A percentile compares a stretch with the other conserved stretches of the same genome.
These are phyloP conservation scores for Chenopodium berlandieri DNA, from an alignment of 148 eudicot species.

Conservation along the genomic window DNA sequence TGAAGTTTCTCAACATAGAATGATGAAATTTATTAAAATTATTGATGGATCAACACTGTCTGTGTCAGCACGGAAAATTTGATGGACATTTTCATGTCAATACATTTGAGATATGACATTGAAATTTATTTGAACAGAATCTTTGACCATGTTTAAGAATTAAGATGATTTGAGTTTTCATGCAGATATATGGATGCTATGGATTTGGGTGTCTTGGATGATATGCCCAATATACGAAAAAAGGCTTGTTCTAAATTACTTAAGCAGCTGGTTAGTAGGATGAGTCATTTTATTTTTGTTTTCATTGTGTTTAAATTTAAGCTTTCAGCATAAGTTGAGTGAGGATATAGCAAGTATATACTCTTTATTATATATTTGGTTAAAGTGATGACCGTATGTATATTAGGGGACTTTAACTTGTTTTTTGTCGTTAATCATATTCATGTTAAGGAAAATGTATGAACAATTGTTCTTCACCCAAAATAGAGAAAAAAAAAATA, in stretches of 20 bases:
- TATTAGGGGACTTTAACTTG: background rate
- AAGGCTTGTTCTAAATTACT: conserved; percentile 67
- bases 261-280: conserved; percentile 61
- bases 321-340: background rate
- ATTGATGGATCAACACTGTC: background rate
- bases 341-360: background rate
- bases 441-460: background rate
- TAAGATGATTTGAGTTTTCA: conserved; percentile 3
- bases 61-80: background rate
- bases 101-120: background rate
- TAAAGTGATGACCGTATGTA: background rate
- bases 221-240: conserved; percentile 65
- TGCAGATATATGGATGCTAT: conserved; percentile 67
- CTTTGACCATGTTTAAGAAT: background rate
- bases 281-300: background rate
- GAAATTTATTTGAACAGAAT: background rate
- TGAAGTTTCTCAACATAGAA: background rate
- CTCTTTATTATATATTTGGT: background rate
- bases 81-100: background rate
- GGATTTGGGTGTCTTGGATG: conserved; percentile 81
- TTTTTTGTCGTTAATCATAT: background rate
- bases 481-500: background rate
- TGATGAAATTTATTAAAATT: background rate
- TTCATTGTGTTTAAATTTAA: background rate
- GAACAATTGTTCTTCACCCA: background rate